A percentile compares a stretch with the other conserved stretches of the same genome.
Evolutionary conservation across 306 rosid species (phyloP).

Genomic region (Rosa lucieae): DNA sequence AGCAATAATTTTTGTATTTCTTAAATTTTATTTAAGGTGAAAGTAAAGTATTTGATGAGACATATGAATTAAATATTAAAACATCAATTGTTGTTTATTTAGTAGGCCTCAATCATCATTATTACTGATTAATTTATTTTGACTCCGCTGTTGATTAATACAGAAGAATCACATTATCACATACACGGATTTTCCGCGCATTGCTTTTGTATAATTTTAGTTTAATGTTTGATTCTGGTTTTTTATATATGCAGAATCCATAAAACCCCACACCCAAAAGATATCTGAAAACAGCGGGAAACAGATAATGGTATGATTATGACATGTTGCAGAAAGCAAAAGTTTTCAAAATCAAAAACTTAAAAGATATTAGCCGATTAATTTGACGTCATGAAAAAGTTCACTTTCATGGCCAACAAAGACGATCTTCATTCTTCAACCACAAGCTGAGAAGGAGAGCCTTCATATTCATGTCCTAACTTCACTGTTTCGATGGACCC

Average conservation of each 20-base stretch:
- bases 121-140: not conserved
- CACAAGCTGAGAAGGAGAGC: not conserved
- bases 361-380: not conserved
- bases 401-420: constrained; percentile 32
- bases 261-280: not conserved
- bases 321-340: not conserved
- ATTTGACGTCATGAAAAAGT: constrained; percentile 22
- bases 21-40: too few relatives aligned
- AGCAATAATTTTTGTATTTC: not conserved
- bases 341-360: not conserved
- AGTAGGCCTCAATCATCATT: not conserved
- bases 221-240: not conserved
- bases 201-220: not conserved
- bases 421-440: constrained; percentile 13
- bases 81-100: not conserved
- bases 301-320: not conserved
- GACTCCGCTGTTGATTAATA: not conserved
- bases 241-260: not conserved
- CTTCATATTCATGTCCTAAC: constrained; percentile 32
- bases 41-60: not conserved
- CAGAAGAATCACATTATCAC: not conserved
- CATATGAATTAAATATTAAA: not conserved
- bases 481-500: constrained; percentile 39
- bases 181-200: not conserved
- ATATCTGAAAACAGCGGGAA: constrained; percentile 7